Conservation (phyloP, 106 monocot genomes). For the Vanilla planifolia region DNA sequence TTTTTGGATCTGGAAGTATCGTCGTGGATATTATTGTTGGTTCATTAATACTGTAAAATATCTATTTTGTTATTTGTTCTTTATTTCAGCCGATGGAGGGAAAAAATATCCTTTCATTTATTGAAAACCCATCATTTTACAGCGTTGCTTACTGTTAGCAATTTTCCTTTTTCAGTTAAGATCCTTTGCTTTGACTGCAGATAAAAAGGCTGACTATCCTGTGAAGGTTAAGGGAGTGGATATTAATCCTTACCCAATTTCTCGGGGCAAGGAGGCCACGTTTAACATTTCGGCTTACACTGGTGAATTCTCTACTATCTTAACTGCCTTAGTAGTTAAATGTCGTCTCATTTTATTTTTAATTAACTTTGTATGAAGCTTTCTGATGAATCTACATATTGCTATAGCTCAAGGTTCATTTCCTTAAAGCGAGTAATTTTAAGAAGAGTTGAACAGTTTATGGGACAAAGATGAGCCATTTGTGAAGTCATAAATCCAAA, state of each 20-base stretch:
- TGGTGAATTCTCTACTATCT: constrained; percentile 2
- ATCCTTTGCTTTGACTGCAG: constrained; percentile 1
- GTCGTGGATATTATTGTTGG: too few species aligned
- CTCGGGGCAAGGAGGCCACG: constrained; percentile 6
- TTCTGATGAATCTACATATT: too few species aligned
- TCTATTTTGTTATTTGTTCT: too few species aligned
- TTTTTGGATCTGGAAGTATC: too few species aligned
- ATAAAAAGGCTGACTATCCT: constrained; percentile 13
- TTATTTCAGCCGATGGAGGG: neutral
- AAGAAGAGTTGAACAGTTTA: too few species aligned
- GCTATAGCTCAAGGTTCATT: too few species aligned
- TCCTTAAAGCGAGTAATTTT: too few species aligned
- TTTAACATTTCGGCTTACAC: constrained; percentile 12
- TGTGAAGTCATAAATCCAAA: too few species aligned
- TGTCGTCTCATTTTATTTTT: neutral
- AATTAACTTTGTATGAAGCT: neutral
- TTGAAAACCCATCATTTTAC: too few species aligned
- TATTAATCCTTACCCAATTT: constrained; percentile 10
- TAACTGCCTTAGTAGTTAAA: neutral
- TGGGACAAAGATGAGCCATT: too few species aligned
- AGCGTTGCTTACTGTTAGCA: neutral
- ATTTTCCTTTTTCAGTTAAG: neutral
- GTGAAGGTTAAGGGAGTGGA: constrained; percentile 20
- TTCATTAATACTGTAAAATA: too few species aligned
- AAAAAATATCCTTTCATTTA: neutral